Conservation (phyloP, 2,329 filamentous ascomycete genomes). For the Neofusicoccum ribis region DNA sequence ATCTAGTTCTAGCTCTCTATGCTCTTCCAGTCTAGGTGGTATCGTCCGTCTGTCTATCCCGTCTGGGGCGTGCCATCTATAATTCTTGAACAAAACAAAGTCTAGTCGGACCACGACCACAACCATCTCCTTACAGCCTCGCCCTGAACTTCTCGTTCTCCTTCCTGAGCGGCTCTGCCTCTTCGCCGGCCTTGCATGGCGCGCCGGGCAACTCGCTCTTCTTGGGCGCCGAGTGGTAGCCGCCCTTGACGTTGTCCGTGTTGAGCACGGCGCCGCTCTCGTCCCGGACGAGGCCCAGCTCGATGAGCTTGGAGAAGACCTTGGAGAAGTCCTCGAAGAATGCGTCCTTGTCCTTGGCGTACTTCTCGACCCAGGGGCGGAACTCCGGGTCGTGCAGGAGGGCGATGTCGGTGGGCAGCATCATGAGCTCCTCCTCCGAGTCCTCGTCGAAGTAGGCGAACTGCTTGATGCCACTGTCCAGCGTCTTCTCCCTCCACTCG, state of each 20-base stretch:
- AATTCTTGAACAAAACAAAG: not conserved
- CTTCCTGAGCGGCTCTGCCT: slow-evolving; percentile 44
- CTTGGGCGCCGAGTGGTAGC: slow-evolving; percentile 59
- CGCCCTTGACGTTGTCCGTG: slow-evolving; percentile 58
- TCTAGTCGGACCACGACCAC: too few relatives aligned
- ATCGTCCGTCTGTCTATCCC: slow-evolving; percentile 11
- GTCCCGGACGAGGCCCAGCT: slow-evolving; percentile 61
- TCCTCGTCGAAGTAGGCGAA: slow-evolving; percentile 63
- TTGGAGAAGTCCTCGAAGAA: slow-evolving; percentile 63
- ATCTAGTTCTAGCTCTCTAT: not conserved
- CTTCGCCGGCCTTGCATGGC: slow-evolving; percentile 37
- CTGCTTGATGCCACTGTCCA: slow-evolving; percentile 56
- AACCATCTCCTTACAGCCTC: slow-evolving; percentile 35
- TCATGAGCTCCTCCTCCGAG: slow-evolving; percentile 60
- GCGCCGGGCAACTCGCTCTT: slow-evolving; percentile 48
- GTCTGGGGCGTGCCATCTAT: not conserved
- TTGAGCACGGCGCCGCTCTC: slow-evolving; percentile 55
- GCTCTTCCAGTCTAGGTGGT: slow-evolving; percentile 8
- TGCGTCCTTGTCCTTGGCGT: slow-evolving; percentile 61
- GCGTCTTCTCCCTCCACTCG: slow-evolving; percentile 56
- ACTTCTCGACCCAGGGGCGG: slow-evolving; percentile 57
- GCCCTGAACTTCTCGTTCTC: slow-evolving; percentile 43
- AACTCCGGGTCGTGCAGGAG: slow-evolving; percentile 57
- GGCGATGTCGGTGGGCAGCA: slow-evolving; percentile 65
- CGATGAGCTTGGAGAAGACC: slow-evolving; percentile 61